phyloP scores from a whole-genome alignment of 1,139 yeast genomes.

The Debaryomyces psychrophilus region DNA sequence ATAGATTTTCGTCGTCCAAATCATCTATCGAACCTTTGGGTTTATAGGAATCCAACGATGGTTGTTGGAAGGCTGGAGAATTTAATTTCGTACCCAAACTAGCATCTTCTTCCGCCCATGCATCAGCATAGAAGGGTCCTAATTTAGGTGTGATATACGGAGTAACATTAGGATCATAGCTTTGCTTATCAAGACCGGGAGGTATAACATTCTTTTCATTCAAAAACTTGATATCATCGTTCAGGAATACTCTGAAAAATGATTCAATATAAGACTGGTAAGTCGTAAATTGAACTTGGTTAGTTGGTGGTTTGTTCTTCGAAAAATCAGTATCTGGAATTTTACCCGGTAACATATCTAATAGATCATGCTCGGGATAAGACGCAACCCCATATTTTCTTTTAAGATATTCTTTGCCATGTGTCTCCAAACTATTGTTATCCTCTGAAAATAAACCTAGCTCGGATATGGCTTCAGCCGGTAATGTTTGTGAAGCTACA shows the following conservation, averaged over 20 bases:
- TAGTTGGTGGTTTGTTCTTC: constrained; percentile 75
- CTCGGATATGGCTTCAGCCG: constrained; percentile 63
- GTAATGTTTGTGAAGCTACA: constrained; percentile 71
- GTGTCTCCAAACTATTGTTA: constrained; percentile 54
- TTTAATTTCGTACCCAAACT: constrained; percentile 44
- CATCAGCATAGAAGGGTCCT: constrained; percentile 78
- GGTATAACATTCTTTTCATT: constrained; percentile 62
- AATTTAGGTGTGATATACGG: constrained; percentile 81
- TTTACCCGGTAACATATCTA: constrained; percentile 79
- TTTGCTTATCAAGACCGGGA: constrained; percentile 47
- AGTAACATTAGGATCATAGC: constrained; percentile 66
- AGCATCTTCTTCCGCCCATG: constrained; percentile 85
- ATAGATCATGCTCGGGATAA: constrained; percentile 78
- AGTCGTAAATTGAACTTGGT: constrained; percentile 91
- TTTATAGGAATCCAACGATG: constrained; percentile 47
- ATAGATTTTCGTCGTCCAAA: constrained; percentile 65
- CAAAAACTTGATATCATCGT: constrained; percentile 79
- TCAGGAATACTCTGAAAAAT: constrained; percentile 73
- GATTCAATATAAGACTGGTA: constrained; percentile 86
- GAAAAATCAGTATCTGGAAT: constrained; percentile 89
- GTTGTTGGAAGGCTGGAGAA: constrained; percentile 41
- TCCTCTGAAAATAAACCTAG: constrained; percentile 71
- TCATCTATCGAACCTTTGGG: constrained; percentile 67
- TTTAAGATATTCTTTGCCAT: constrained; percentile 73
- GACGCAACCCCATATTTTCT: constrained; percentile 86